A percentile compares a stretch with the other conserved stretches of the same genome.
These are phyloP conservation scores for Tephrocybe rancida DNA, from an alignment of 768 basidiomycete species.

Conservation along the genomic window DNA sequence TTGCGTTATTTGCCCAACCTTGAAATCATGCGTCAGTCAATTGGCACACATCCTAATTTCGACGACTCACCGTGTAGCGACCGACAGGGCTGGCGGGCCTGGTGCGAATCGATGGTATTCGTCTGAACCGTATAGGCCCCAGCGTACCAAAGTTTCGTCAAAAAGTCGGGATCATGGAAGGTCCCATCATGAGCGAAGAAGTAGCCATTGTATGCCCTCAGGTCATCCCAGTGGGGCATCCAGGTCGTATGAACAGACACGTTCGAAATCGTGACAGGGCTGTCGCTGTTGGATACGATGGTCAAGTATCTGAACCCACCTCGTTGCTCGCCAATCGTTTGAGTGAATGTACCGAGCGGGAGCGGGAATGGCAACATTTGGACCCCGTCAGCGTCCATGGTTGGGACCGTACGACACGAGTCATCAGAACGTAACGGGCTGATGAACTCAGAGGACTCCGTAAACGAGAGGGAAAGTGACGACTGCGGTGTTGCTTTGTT, in stretches of 20 bases:
- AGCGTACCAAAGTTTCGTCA: constrained; percentile 57
- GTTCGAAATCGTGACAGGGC: constrained; percentile 41
- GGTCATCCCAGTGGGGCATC: constrained; percentile 49
- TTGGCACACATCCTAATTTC: neutral
- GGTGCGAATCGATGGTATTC: constrained; percentile 41
- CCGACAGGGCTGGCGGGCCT: constrained; percentile 36
- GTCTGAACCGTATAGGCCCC: constrained; percentile 59
- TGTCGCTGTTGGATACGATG: constrained; percentile 39
- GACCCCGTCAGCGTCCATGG: constrained; percentile 35
- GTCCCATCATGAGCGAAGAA: constrained; percentile 44
- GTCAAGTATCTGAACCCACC: constrained; percentile 53
- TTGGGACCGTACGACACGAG: constrained; percentile 27
- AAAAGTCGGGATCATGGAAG: constrained; percentile 44
- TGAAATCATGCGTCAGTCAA: neutral
- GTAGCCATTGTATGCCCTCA: constrained; percentile 48
- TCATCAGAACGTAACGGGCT: constrained; percentile 44
- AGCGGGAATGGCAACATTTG: constrained; percentile 32
- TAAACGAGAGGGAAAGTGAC: constrained; percentile 48
- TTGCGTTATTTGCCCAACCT: constrained; percentile 53
- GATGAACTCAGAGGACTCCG: constrained; percentile 51
- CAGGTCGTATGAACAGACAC: constrained; percentile 45
- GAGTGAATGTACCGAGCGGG: constrained; percentile 28
- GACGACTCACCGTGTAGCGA: constrained; percentile 16
- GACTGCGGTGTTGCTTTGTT: constrained; percentile 27
- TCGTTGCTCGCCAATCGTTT: constrained; percentile 38